These are phyloP conservation scores for Mortierella sp. DNA, from an alignment of 371 early-diverging fungal genomes.

Conservation along the genomic window DNA sequence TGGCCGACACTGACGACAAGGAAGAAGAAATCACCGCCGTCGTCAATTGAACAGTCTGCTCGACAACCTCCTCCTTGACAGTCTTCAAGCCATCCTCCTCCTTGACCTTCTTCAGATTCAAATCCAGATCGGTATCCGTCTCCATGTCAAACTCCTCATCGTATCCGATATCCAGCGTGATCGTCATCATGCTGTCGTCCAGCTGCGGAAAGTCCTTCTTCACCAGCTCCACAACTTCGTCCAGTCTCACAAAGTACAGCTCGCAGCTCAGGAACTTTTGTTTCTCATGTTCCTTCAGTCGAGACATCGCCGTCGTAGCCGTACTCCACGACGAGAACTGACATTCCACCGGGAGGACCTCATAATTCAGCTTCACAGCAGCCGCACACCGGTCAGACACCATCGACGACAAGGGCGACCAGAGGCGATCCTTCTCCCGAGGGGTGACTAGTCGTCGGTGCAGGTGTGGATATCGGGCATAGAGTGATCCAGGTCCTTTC, in stretches of 20 bases:
- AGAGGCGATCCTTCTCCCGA: slow-evolving; percentile 77
- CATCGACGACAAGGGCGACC: slow-evolving; percentile 80
- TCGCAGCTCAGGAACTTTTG: slow-evolving; percentile 68
- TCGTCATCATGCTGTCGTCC: slow-evolving; percentile 76
- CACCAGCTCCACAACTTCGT: slow-evolving; percentile 73
- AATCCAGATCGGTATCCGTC: slow-evolving; percentile 2
- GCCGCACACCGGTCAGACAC: slow-evolving; percentile 62
- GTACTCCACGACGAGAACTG: slow-evolving; percentile 39
- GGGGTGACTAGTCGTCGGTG: slow-evolving; percentile 64
- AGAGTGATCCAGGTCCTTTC: slow-evolving; percentile 56
- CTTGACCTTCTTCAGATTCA: slow-evolving; percentile 18
- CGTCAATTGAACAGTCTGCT: neutral
- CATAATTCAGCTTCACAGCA: slow-evolving; percentile 45
- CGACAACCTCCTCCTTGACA: slow-evolving; percentile 25
- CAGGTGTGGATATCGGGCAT: slow-evolving; percentile 70
- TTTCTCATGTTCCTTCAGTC: slow-evolving; percentile 67
- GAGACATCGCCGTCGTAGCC: slow-evolving; percentile 56
- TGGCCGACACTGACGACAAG: neutral
- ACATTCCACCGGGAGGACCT: slow-evolving; percentile 36
- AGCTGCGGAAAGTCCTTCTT: slow-evolving; percentile 73
- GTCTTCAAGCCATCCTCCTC: slow-evolving; percentile 14
- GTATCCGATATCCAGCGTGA: slow-evolving; percentile 77
- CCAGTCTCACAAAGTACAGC: slow-evolving; percentile 75
- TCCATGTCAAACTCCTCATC: slow-evolving; percentile 46
- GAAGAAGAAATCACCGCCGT: neutral